A percentile compares a stretch with the other conserved stretches of the same genome.
Evolutionary conservation across 2,329 filamentous ascomycete species (phyloP).

Genomic region (Phyllosticta paracitricarpa): DNA sequence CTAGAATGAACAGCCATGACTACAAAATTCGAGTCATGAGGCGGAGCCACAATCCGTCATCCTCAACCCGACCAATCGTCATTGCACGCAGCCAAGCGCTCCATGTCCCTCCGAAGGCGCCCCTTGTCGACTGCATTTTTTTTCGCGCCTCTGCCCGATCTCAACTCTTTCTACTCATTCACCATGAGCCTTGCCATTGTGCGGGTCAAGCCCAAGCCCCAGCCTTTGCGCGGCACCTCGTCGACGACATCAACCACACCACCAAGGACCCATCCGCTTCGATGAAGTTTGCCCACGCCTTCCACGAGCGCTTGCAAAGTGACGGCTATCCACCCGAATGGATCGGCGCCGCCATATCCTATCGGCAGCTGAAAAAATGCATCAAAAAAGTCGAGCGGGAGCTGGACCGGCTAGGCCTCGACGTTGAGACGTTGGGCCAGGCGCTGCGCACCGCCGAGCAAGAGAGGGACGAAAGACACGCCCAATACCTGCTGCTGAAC

Average conservation of each 20-base stretch:
- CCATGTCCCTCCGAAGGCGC: background rate
- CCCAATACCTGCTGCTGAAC: conserved; percentile 3
- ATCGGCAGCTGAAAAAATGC: conserved; percentile 78
- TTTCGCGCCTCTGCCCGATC: background rate
- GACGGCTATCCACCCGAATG: conserved; percentile 66
- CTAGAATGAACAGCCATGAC: background rate
- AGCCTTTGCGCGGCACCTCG: background rate
- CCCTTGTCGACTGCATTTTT: background rate
- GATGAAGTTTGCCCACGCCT: conserved; percentile 85
- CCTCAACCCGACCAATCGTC: background rate
- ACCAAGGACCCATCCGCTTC: background rate
- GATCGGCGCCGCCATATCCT: conserved; percentile 69
- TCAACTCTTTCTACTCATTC: background rate
- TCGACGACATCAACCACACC: background rate
- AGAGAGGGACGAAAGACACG: conserved; percentile 5
- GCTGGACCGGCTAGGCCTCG: conserved; percentile 60
- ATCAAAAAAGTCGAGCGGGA: conserved; percentile 71
- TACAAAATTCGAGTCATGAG: background rate
- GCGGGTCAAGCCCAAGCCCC: background rate
- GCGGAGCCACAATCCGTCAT: background rate
- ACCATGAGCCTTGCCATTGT: background rate
- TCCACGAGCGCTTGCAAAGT: conserved; percentile 56
- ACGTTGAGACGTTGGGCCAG: conserved; percentile 57
- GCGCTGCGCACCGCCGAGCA: conserved; percentile 39
- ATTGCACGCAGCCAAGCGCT: background rate